Percentiles rank a stretch among this genome's conserved stretches.
Evolutionary conservation across 352 stramenopile species (phyloP).

Genomic region (Globisporangium lucens): DNA sequence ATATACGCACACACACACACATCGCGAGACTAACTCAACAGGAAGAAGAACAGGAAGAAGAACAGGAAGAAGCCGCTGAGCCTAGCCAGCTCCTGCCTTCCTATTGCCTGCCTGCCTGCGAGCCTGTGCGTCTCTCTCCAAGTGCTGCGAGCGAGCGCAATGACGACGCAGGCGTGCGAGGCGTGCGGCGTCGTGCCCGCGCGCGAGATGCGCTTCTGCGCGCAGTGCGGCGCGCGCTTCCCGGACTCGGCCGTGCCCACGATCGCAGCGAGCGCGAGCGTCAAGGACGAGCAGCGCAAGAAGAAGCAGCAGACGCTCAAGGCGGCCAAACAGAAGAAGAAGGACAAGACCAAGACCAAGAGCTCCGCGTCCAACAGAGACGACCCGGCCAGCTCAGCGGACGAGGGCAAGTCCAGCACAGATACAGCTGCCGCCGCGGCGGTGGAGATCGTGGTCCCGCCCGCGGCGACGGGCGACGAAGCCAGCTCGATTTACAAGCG

Average conservation of each 20-base stretch:
- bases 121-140: not conserved
- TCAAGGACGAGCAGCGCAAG: conserved; percentile 22
- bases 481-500: conserved; percentile 76
- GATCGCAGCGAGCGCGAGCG: conserved; percentile 9
- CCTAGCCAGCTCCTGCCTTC: not conserved
- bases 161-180: conserved; percentile 33
- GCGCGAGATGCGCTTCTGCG: conserved; percentile 40
- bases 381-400: conserved; percentile 9
- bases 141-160: not conserved
- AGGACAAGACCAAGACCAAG: conserved; percentile 12
- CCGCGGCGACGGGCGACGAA: conserved; percentile 62
- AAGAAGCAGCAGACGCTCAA: conserved; percentile 10
- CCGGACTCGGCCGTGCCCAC: conserved; percentile 4
- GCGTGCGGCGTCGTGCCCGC: conserved; percentile 33
- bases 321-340: conserved; percentile 16
- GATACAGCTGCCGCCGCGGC: not conserved
- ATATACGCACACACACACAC: not conserved
- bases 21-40: not conserved
- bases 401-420: not conserved
- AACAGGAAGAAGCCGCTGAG: not conserved
- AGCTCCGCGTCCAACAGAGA: conserved; percentile 26
- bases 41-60: not conserved
- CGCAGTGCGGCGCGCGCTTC: conserved; percentile 46
- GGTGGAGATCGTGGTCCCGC: conserved; percentile 41
- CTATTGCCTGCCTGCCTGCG: not conserved